Conservation (phyloP, 2,329 filamentous ascomycete species). For the Cercospora zeina region DNA sequence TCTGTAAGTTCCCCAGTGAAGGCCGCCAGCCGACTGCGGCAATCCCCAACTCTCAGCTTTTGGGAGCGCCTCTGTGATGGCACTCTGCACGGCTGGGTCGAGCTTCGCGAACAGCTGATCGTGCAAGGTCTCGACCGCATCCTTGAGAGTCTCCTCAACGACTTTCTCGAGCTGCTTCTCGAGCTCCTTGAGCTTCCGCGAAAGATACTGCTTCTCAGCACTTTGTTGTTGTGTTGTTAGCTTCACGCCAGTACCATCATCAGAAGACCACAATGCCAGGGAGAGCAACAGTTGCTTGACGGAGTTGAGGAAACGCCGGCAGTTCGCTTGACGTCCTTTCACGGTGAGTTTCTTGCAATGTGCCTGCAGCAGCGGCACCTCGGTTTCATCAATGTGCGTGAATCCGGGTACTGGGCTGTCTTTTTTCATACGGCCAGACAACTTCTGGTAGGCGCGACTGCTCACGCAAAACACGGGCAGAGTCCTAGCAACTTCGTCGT, state of each 20-base stretch:
- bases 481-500: slow-evolving; percentile 56
- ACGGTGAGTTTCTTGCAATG: slow-evolving; percentile 62
- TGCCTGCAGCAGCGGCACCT: slow-evolving; percentile 57
- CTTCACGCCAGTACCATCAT: slow-evolving; percentile 46
- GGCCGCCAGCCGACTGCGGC: slow-evolving; percentile 48
- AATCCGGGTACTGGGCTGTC: slow-evolving; percentile 59
- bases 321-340: slow-evolving; percentile 48
- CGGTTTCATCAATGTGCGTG: slow-evolving; percentile 55
- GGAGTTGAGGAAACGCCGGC: slow-evolving; percentile 54
- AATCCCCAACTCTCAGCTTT: slow-evolving; percentile 44
- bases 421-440: slow-evolving; percentile 56
- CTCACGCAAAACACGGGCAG: slow-evolving; percentile 67
- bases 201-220: slow-evolving; percentile 44
- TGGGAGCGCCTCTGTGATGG: slow-evolving; percentile 41
- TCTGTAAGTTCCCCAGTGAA: slow-evolving; percentile 57
- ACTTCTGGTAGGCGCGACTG: slow-evolving; percentile 62
- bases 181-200: slow-evolving; percentile 44
- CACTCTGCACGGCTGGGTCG: slow-evolving; percentile 43
- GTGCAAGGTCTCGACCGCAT: slow-evolving; percentile 45
- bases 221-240: slow-evolving; percentile 46
- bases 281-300: slow-evolving; percentile 56
- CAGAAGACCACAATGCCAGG: slow-evolving; percentile 53
- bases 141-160: slow-evolving; percentile 43
- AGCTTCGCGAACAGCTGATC: slow-evolving; percentile 53
- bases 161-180: slow-evolving; percentile 47